Base-by-base conservation (phyloP, 108 stramenopile genomes). In the Cyclotella distinguenda region DNA sequence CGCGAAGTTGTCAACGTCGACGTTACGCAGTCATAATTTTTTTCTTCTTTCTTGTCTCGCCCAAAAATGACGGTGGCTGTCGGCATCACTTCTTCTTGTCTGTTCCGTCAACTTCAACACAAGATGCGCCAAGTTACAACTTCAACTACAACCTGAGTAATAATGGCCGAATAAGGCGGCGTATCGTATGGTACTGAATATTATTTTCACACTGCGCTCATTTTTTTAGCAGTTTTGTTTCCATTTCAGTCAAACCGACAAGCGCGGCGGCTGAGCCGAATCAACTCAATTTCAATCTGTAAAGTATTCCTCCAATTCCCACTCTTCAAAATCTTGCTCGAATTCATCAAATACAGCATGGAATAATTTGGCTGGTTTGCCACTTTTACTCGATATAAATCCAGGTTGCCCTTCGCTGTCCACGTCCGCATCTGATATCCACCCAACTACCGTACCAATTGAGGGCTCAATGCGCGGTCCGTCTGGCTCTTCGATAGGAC, bases 361-460 rank as follows among this genome's bases (percentile, higher is more conserved):
- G 45, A 88, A 93, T 8, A 93, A 69, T 31, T 64, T 54, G 11
- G 88, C 91, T 15, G 88, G 88, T 40, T 86, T 39, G 5, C 84
- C 83, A 1, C 86, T 85, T 25, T 46, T 46, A 51, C 84, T 86
- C 1, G 83, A 86, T 18, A 82, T 60, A 64, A 84, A 93, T n/a
- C 91, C 91, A 32, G 91, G 91, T 32, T 86, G 72, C 13, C 91
- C 91, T 31, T 84, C 81, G 60, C 79, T 84, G 60, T 93, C 91
- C 7, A 84, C 71, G 59, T 93, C 91, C 0, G 85, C 76, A 11
- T 78, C 86, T 52, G 85, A 68, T 31, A 93, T 93, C 81, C 83
- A 93, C 18, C 88, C 88, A 46, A 69, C 50, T 12, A 86, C 80
- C 1, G 69, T 83, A 2, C 91, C 91, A 51, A 78, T 58, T 19